Conservation (phyloP, 345 rosid genomes). For the Euphorbia peplus region DNA sequence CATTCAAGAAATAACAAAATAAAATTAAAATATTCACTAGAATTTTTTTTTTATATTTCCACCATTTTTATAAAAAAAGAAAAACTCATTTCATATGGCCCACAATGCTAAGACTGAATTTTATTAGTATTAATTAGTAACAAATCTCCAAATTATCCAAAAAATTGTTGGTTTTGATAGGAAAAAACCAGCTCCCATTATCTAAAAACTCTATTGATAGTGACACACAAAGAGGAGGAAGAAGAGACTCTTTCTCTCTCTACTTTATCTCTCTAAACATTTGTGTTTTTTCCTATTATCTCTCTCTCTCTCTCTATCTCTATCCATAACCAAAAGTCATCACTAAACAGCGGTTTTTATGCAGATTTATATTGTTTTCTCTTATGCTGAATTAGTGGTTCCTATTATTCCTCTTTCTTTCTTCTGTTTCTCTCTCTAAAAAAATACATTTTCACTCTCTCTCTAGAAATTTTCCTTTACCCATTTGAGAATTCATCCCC, state of each 20-base stretch:
- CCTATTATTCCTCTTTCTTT: slow-evolving; percentile 10
- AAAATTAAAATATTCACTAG: too few relatives aligned
- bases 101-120: background rate
- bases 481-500: background rate
- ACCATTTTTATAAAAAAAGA: too few relatives aligned
- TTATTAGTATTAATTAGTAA: background rate
- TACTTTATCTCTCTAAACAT: slow-evolving; percentile 11
- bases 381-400: slow-evolving; percentile 10
- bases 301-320: background rate
- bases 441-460: too few relatives aligned
- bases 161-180: background rate
- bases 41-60: too few relatives aligned
- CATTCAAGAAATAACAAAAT: too few relatives aligned
- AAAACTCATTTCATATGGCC: background rate
- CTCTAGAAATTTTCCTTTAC: background rate
- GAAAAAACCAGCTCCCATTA: background rate
- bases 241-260: slow-evolving; percentile 11
- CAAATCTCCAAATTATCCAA: background rate
- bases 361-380: slow-evolving; percentile 4
- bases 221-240: background rate
- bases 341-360: background rate
- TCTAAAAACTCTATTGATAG: slow-evolving; percentile 4
- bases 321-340: background rate
- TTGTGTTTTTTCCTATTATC: background rate
- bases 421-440: too few relatives aligned